Base-by-base conservation (phyloP, 2,329 filamentous ascomycete genomes). In the Fusarium armeniacum region DNA sequence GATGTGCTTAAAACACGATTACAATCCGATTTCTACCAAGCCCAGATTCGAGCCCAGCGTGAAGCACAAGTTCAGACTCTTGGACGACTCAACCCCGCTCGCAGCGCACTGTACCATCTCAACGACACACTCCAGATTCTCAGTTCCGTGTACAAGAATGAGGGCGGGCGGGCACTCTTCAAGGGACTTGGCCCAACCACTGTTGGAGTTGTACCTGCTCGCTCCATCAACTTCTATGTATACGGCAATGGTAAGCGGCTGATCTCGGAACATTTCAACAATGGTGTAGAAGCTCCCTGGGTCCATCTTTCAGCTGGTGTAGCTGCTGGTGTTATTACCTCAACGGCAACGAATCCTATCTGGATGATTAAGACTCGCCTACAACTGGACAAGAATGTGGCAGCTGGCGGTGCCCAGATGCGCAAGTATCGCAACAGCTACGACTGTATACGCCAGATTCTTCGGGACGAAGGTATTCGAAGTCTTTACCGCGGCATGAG, bases 281-380 rank as follows among this genome's bases (percentile, higher is more conserved):
- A 88, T 72, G 89, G 91, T 50, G 78, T 89, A 73, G 88, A 94
- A 76, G 87, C 89, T 16, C 87, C 91, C 1, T 91, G 88, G 85
- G 90, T 97, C 13, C 93, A 97, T 78, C 84, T 97, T 11, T 83
- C 87, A 47, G 90, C 93, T 2, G 94, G 92, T 7, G 89, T 92
- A 2, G 85, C 87, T 18, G 94, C 94, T 1, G 94, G 94, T 3
- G 87, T 98, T 44, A 90, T 91, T 9, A 98, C 95, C 0, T 93
- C 93, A 47, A 98, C 95, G 1, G 93, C 91, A 24, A 98, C 94
- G 38, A 98, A 98, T 80, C 94, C 94, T 2, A 97, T 98, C 76
- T 98, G 94, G 94, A 87, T 98, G 68, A 89, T 98, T 77, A 98
- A 98, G 85, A 98, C 94, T 41, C 86, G 94, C 33, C 79, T 98